Evolutionary conservation across 78 protist species (phyloP), one percentile per base, ranked within the genome.

Genomic region (Acrasis kona): DNA sequence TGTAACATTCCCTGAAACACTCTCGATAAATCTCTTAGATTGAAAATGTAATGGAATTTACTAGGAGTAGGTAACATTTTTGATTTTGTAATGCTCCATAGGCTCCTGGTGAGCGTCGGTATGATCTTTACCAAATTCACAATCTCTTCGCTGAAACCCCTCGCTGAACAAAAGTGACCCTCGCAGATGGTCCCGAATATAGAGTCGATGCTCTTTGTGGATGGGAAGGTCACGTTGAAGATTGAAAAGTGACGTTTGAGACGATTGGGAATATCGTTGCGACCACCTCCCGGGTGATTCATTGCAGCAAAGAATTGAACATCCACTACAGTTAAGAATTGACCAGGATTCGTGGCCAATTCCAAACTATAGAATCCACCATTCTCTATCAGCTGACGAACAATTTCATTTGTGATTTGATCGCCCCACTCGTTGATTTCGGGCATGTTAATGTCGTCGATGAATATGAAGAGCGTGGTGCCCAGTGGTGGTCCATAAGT

Each of bases 371-470:
- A 90, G 41, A 90, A 61, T 0, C 88, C 89, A 28, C 12, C 31
- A 35, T 87, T 57, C 27, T 80, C 95, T 32, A 90, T 3, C 27
- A 84, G n/a, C 84, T 90, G 94, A 0, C 95, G 86, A 76, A 90
- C 83, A 4, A 88, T 66, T 79, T 90, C 97, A 50, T 70, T 72
- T 19, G 95, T 86, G 9, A 29, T 12, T 84, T 84, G 89, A 42
- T 86, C 93, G 28, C 88, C 89, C 90, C 90, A 90, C 57, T 29
- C 74, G 88, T 93, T 87, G 79, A 79, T 57, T 30, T 29, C 74
- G 3, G 97, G 97, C 92, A 90, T 86, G 41, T 72, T 72, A 65
- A 93, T 37, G 74, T 93, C 93, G 81, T 93, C 97, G 41, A 93
- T 10, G 75, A 93, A 88, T 37, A 83, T 29, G 27, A 64, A 0